Percentiles rank a stretch among this genome's conserved stretches.
Evolutionary conservation across 2,329 filamentous ascomycete species (phyloP).

Genomic region (Fusarium buxicola): DNA sequence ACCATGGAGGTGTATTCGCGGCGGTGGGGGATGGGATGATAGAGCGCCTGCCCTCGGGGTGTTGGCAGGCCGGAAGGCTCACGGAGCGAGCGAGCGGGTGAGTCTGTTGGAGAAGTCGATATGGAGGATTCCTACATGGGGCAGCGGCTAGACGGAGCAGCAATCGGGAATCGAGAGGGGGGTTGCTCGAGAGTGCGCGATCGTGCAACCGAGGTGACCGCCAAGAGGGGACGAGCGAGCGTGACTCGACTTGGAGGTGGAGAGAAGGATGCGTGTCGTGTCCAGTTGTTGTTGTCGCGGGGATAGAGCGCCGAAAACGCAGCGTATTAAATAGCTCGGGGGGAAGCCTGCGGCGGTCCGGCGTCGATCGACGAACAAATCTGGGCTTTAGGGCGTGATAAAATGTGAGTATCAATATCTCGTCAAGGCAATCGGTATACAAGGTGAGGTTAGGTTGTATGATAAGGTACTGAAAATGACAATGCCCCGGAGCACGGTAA

Average conservation of each 20-base stretch:
- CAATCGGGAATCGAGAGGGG: conserved; percentile 27
- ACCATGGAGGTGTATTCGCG: conserved; percentile 63
- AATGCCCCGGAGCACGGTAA: conserved; percentile 45
- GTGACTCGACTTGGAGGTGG: conserved; percentile 40
- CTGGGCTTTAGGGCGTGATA: conserved; percentile 37
- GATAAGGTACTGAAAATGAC: conserved; percentile 51
- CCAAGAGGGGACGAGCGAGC: conserved; percentile 35
- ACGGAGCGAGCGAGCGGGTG: conserved; percentile 44
- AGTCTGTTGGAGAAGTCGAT: conserved; percentile 44
- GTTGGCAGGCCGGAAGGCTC: conserved; percentile 51
- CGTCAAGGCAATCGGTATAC: conserved; percentile 43
- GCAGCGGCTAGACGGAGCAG: conserved; percentile 31
- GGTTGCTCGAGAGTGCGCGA: conserved; percentile 37
- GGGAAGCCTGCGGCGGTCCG: conserved; percentile 41
- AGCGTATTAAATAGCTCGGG: conserved; percentile 40
- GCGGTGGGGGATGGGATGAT: conserved; percentile 47
- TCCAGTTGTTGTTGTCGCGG: conserved; percentile 37
- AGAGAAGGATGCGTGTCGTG: conserved; percentile 44
- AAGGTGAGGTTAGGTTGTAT: conserved; percentile 46
- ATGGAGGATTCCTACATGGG: conserved; percentile 52
- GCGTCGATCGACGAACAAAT: conserved; percentile 34
- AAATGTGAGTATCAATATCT: conserved; percentile 45
- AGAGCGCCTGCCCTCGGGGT: conserved; percentile 53
- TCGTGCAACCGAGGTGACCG: conserved; percentile 30
- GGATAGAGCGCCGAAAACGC: conserved; percentile 39